Conservation (phyloP, 768 basidiomycete genomes). For the Clitopilus passeckerianus region DNA sequence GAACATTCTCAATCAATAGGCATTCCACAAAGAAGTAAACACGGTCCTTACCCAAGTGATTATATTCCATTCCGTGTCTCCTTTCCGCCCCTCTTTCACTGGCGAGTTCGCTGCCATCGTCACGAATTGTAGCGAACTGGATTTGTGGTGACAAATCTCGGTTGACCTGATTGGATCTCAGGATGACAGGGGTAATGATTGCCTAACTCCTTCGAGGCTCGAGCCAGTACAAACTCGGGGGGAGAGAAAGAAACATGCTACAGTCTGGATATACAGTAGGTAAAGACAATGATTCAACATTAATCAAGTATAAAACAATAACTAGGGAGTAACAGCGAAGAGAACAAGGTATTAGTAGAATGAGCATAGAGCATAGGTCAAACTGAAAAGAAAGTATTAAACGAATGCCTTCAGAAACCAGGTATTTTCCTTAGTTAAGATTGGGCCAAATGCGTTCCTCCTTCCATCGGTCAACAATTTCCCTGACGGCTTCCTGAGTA, state of each 20-base stretch:
- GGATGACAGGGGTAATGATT: no score
- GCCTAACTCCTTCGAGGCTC: neutral
- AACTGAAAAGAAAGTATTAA: slow-evolving; percentile 2
- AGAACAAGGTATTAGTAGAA: neutral
- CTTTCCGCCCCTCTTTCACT: neutral
- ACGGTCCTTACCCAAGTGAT: slow-evolving; percentile 9
- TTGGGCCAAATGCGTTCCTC: slow-evolving; percentile 61
- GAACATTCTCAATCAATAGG: neutral
- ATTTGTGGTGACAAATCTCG: neutral
- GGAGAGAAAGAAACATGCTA: no score
- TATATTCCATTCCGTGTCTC: neutral
- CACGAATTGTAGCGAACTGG: neutral
- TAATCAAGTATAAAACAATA: neutral
- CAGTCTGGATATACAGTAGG: no score
- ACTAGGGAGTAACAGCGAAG: neutral
- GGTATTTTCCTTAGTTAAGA: slow-evolving; percentile 16
- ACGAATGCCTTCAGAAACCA: neutral
- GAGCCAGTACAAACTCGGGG: neutral
- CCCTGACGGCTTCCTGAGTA: slow-evolving; percentile 53
- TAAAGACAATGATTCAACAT: neutral
- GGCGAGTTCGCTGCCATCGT: neutral
- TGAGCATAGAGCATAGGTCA: slow-evolving; percentile 3
- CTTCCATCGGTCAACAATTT: slow-evolving; percentile 79
- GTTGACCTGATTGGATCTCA: neutral
- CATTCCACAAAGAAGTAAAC: slow-evolving; percentile 4